Conservation (phyloP, 1,284 basidiomycete species). For the Neotropicomus parvogracilis region DNA sequence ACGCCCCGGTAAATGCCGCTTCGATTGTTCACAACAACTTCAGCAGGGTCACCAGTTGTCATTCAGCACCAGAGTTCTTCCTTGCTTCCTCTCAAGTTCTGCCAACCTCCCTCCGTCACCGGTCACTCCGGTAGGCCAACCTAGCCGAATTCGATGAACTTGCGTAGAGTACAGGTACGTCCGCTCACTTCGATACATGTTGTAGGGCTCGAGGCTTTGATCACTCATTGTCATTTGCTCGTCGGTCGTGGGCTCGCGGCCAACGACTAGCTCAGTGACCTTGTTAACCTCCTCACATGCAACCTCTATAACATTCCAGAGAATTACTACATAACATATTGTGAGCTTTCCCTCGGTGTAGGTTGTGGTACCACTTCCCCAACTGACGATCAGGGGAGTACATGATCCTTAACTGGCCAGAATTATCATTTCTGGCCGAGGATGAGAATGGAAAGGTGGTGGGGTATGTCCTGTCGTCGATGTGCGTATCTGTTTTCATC, state of each 20-base stretch:
- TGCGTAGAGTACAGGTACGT: constrained; percentile 31
- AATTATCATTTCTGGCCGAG: constrained; percentile 91
- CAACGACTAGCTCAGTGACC: constrained; percentile 22
- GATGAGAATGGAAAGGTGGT: constrained; percentile 87
- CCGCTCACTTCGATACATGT: neutral
- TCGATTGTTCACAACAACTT: too few species aligned
- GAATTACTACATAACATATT: constrained; percentile 85
- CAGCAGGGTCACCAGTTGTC: too few species aligned
- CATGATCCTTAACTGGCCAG: constrained; percentile 89
- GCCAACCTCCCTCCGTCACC: too few species aligned
- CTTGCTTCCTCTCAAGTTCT: neutral
- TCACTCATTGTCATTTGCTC: neutral
- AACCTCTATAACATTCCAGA: constrained; percentile 87
- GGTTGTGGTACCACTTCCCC: neutral
- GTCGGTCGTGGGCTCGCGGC: neutral
- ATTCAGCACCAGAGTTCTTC: too few species aligned
- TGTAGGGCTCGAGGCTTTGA: neutral
- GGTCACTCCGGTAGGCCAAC: neutral
- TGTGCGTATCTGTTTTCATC: constrained; percentile 49
- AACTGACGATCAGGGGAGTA: constrained; percentile 68
- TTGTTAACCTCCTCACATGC: constrained; percentile 44
- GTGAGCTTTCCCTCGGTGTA: constrained; percentile 44
- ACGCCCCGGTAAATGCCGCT: too few species aligned
- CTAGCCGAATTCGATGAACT: constrained; percentile 22
- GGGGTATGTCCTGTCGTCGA: constrained; percentile 93